A percentile compares a stretch with the other conserved stretches of the same genome.
phyloP scores from a whole-genome alignment of 306 rosid species.

The Hippophae gyantsensis region DNA sequence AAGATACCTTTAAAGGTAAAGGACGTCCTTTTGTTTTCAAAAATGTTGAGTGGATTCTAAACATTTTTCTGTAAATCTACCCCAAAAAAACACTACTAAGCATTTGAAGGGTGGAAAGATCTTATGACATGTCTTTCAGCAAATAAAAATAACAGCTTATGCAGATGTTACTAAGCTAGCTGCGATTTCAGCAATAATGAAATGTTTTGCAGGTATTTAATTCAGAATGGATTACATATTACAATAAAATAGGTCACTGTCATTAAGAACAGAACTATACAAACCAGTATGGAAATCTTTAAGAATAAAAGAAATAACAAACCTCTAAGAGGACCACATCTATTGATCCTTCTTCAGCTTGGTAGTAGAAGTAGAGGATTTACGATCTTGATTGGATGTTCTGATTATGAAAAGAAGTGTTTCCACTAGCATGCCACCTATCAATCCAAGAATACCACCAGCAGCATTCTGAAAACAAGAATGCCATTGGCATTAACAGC shows the following conservation, averaged over 20 bases:
- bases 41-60: no score
- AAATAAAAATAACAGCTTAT: no score
- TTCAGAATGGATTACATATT: no score
- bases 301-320: background rate
- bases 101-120: no score
- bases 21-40: no score
- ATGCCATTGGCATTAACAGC: background rate
- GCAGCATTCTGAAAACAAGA: slow-evolving; percentile 60
- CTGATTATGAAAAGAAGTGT: slow-evolving; percentile 78
- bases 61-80: no score
- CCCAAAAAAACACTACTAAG: no score
- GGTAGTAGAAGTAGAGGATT: slow-evolving; percentile 37
- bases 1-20: no score
- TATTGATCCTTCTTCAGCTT: slow-evolving; percentile 60
- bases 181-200: no score
- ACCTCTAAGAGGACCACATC: slow-evolving; percentile 6
- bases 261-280: background rate
- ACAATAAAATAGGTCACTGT: background rate
- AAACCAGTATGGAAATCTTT: background rate
- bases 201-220: no score
- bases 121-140: no score
- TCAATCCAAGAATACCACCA: slow-evolving; percentile 83
- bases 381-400: slow-evolving; percentile 31
- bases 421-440: slow-evolving; percentile 80
- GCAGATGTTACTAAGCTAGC: no score